Evolutionary conservation across 768 basidiomycete species (phyloP).

Genomic region (Royoungia palumana): DNA sequence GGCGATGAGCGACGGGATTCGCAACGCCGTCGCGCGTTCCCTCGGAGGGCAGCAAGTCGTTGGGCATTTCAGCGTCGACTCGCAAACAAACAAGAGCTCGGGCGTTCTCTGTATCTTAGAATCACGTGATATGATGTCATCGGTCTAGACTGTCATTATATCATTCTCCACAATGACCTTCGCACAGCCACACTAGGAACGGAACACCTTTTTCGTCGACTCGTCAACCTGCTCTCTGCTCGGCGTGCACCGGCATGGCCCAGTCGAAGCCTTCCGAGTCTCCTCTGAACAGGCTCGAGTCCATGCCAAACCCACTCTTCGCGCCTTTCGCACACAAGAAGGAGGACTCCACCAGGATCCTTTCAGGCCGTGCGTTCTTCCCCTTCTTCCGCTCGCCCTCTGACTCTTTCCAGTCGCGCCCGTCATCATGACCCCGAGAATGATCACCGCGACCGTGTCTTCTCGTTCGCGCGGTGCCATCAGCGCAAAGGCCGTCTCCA

Average conservation of each 20-base stretch:
- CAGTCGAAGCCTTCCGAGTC: not conserved
- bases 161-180: constrained; percentile 6
- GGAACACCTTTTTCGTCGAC: too few relatives aligned
- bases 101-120: not conserved
- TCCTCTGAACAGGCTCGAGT: constrained; percentile 46
- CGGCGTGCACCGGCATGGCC: not conserved
- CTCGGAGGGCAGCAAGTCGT: constrained; percentile 46
- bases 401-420: constrained; percentile 61
- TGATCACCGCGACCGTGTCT: constrained; percentile 72
- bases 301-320: constrained; percentile 67
- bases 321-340: constrained; percentile 61
- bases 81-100: not conserved
- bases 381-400: not conserved
- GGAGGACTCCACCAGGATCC: constrained; percentile 65
- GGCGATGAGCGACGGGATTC: constrained; percentile 49
- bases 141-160: constrained; percentile 25
- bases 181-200: constrained; percentile 6
- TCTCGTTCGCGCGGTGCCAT: constrained; percentile 40
- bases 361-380: constrained; percentile 63
- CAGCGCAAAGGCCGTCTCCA: constrained; percentile 31
- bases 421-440: constrained; percentile 84
- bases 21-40: constrained; percentile 53
- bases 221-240: not conserved
- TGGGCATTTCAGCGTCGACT: constrained; percentile 18
- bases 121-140: constrained; percentile 35